phyloP scores from a whole-genome alignment of 164 flowering plant species.

The Vitis rupestris region DNA sequence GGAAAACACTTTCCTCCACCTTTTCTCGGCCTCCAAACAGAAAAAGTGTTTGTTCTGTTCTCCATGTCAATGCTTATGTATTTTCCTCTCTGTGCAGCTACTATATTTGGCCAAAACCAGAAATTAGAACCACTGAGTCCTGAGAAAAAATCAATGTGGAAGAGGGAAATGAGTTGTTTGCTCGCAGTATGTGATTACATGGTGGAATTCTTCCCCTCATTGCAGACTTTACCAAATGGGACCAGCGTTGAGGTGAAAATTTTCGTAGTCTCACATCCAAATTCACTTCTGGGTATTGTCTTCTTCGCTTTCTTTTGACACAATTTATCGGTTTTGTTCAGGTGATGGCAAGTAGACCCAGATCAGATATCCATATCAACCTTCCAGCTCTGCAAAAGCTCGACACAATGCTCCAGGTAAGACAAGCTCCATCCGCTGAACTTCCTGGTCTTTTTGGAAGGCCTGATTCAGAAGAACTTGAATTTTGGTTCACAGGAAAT shows the following conservation, averaged over 20 bases:
- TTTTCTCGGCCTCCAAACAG: background rate
- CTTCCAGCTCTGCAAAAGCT: constrained; percentile 91
- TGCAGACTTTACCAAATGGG: constrained; percentile 50
- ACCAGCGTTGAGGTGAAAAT: constrained; percentile 55
- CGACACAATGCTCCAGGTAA: constrained; percentile 86
- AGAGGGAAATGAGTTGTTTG: constrained; percentile 86
- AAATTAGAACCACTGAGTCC: constrained; percentile 72
- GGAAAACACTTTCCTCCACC: too few species aligned
- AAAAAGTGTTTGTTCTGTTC: background rate
- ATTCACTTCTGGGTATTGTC: background rate
- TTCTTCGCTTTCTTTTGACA: constrained; percentile 8
- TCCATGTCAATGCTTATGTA: background rate
- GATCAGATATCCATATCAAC: constrained; percentile 79
- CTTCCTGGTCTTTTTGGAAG: background rate
- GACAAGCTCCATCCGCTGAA: constrained; percentile 7
- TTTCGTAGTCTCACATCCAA: background rate
- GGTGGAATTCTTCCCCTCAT: constrained; percentile 60
- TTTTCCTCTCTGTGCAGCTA: constrained; percentile 46
- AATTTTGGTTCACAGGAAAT: constrained; percentile 49
- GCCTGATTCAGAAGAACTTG: background rate
- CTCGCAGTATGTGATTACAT: constrained; percentile 90
- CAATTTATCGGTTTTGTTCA: constrained; percentile 37
- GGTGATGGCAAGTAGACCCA: constrained; percentile 83
- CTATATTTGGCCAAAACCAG: constrained; percentile 78
- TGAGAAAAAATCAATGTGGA: constrained; percentile 88